Conservation (phyloP, 805 yeast species). For the Lipomyces sp. region DNA sequence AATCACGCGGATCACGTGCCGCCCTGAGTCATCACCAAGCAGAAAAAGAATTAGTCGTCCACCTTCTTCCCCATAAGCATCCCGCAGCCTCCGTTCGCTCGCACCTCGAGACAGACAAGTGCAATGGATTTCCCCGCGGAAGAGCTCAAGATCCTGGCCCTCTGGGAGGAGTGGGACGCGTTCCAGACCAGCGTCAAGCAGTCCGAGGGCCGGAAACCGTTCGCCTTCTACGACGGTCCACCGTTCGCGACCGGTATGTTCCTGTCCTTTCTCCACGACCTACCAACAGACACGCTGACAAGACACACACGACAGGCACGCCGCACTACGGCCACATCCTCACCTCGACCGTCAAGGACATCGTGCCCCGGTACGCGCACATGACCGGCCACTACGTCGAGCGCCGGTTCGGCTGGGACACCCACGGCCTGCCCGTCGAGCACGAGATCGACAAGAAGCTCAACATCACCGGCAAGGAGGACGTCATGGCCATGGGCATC, state of each 20-base stretch:
- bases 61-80: background rate
- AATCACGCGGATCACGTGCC: too few relatives aligned
- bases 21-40: too few relatives aligned
- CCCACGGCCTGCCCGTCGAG: constrained; percentile 98
- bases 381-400: constrained; percentile 96
- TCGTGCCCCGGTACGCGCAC: constrained; percentile 95
- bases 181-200: constrained; percentile 80
- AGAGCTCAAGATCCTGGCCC: constrained; percentile 74
- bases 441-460: constrained; percentile 97
- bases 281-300: background rate
- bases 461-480: constrained; percentile 89
- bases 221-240: constrained; percentile 97
- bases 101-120: too few relatives aligned
- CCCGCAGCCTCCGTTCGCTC: too few relatives aligned
- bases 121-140: constrained; percentile 71
- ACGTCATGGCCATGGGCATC: constrained; percentile 90
- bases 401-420: constrained; percentile 99
- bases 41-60: background rate
- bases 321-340: constrained; percentile 98
- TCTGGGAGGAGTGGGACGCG: constrained; percentile 93
- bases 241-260: constrained; percentile 79
- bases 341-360: constrained; percentile 92
- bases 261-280: background rate
- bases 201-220: constrained; percentile 80
- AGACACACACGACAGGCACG: constrained; percentile 55